phyloP scores from a whole-genome alignment of 768 basidiomycete species.

The Leucosporidium scottii region DNA sequence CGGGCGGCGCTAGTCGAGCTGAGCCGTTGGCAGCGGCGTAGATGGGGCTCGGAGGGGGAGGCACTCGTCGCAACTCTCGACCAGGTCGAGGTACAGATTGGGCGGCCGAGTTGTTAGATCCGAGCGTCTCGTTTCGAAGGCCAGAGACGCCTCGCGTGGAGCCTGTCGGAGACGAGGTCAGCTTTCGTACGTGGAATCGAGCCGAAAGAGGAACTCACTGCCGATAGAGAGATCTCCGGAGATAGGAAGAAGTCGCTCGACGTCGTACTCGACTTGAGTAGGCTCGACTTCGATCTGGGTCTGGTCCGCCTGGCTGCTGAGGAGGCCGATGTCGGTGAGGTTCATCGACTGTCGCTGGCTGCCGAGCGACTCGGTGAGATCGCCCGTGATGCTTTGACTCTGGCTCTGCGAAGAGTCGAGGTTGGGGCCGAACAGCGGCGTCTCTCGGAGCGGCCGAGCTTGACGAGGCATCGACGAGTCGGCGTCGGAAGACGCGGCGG shows the following conservation, averaged over 20 bases:
- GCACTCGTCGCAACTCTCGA: conserved; percentile 10
- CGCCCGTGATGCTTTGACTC: not conserved
- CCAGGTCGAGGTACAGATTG: not conserved
- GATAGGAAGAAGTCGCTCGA: not conserved
- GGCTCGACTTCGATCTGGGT: conserved; percentile 17
- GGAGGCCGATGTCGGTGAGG: conserved; percentile 18
- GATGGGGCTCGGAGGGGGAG: conserved; percentile 9
- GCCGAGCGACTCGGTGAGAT: not conserved
- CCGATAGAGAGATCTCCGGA: not conserved
- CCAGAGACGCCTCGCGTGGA: not conserved
- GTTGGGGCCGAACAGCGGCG: not conserved
- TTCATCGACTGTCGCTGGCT: not conserved
- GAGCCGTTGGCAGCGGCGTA: not conserved
- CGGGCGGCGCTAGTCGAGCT: not conserved
- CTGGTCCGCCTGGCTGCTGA: conserved; percentile 13
- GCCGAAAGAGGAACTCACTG: not conserved
- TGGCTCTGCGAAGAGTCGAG: not conserved
- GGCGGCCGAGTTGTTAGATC: not conserved
- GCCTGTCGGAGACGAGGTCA: not conserved
- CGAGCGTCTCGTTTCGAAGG: conserved; percentile 6
- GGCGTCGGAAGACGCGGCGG: not conserved
- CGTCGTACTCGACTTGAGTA: conserved; percentile 25
- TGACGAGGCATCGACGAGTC: not conserved
- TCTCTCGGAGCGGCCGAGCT: not conserved
- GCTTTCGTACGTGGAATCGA: not conserved